phyloP scores from a whole-genome alignment of 2,329 filamentous ascomycete genomes.

The Xylariaceae sp. region DNA sequence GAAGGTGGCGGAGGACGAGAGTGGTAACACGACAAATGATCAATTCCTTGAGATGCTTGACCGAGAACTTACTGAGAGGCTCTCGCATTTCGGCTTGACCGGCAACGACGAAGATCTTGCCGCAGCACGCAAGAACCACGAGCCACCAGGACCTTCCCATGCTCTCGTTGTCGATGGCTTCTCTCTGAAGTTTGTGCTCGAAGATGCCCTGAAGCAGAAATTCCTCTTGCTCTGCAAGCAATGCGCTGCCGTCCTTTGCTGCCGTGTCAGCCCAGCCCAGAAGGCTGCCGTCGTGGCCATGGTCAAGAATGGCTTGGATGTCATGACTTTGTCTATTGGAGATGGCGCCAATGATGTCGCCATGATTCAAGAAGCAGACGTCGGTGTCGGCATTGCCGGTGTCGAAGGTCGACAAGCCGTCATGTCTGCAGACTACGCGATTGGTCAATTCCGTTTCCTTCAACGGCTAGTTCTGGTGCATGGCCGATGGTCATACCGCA shows the following conservation, averaged over 20 bases:
- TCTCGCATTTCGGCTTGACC: slow-evolving; percentile 72
- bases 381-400: slow-evolving; percentile 94
- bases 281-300: slow-evolving; percentile 96
- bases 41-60: slow-evolving; percentile 58
- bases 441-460: slow-evolving; percentile 89
- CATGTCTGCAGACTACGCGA: slow-evolving; percentile 95
- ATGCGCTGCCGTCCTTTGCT: slow-evolving; percentile 94
- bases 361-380: slow-evolving; percentile 96
- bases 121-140: slow-evolving; percentile 76
- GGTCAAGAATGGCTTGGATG: slow-evolving; percentile 91
- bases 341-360: slow-evolving; percentile 95
- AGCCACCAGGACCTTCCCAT: slow-evolving; percentile 82
- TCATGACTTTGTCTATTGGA: slow-evolving; percentile 92
- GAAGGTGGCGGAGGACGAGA: slow-evolving; percentile 74
- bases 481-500: slow-evolving; percentile 93
- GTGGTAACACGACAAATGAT: slow-evolving; percentile 46
- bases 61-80: slow-evolving; percentile 69
- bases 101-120: slow-evolving; percentile 84
- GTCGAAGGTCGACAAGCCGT: slow-evolving; percentile 89
- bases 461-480: slow-evolving; percentile 84
- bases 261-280: slow-evolving; percentile 92
- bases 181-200: slow-evolving; percentile 81
- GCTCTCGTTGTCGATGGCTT: slow-evolving; percentile 95
- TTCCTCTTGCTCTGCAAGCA: slow-evolving; percentile 95
- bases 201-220: slow-evolving; percentile 81